Conservation (phyloP, 2,329 filamentous ascomycete species). For the Beauveria varroae region DNA sequence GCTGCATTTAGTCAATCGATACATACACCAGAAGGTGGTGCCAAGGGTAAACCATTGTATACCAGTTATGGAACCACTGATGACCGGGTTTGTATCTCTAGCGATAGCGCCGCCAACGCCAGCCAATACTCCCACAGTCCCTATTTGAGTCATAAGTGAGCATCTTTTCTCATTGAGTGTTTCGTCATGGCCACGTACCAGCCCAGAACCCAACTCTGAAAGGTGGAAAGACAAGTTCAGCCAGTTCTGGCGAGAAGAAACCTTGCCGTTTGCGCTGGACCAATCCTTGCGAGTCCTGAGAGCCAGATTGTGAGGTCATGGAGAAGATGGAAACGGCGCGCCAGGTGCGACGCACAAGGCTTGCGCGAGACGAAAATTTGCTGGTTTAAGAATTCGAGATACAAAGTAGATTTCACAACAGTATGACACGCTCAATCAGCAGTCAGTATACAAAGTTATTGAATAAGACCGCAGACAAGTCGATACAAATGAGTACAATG, state of each 20-base stretch:
- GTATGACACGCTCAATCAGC: not conserved
- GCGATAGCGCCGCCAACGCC: slow-evolving; percentile 67
- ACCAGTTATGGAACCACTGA: slow-evolving; percentile 66
- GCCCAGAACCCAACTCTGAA: slow-evolving; percentile 52
- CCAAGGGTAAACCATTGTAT: slow-evolving; percentile 78
- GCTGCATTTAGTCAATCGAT: not conserved
- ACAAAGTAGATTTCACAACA: not conserved
- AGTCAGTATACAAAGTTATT: not conserved
- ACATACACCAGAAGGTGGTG: slow-evolving; percentile 66
- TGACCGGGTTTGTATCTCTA: slow-evolving; percentile 55
- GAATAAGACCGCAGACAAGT: not conserved
- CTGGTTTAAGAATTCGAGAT: not conserved
- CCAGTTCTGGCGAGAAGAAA: slow-evolving; percentile 35
- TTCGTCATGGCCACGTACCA: slow-evolving; percentile 33
- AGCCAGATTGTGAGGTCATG: slow-evolving; percentile 14
- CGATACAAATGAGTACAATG: not conserved
- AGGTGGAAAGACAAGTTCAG: slow-evolving; percentile 41
- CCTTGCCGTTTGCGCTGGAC: slow-evolving; percentile 24
- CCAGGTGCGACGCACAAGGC: not conserved
- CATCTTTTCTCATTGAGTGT: not conserved
- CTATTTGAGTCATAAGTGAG: slow-evolving; percentile 27
- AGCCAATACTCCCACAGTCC: slow-evolving; percentile 52
- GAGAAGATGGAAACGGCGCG: not conserved
- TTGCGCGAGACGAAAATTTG: not conserved
- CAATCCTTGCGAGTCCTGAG: slow-evolving; percentile 15